Evolutionary conservation across 441 rosid species (phyloP).

Genomic region (Croton setiger): DNA sequence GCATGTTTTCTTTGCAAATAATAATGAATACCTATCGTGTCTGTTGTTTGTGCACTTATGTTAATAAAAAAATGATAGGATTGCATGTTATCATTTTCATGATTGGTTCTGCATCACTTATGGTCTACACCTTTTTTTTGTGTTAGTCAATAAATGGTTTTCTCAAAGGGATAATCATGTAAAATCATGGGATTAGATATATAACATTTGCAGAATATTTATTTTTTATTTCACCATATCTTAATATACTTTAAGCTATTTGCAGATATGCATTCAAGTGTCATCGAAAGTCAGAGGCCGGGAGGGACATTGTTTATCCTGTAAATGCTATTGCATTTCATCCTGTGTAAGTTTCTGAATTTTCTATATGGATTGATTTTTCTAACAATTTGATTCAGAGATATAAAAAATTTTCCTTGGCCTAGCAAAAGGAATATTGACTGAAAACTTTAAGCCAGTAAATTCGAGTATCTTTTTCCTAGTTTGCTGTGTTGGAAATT

Average conservation of each 20-base stretch:
- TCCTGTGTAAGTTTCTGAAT: slow-evolving; percentile 73
- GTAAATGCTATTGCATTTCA: slow-evolving; percentile 96
- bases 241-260: slow-evolving; percentile 16
- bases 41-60: not conserved
- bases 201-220: not conserved
- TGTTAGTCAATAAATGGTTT: not conserved
- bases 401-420: not conserved
- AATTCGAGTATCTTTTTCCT: not conserved
- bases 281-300: slow-evolving; percentile 96
- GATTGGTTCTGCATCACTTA: too few species aligned
- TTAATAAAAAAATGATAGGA: not conserved
- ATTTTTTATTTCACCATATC: not conserved
- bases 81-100: not conserved
- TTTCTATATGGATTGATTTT: not conserved
- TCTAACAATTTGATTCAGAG: slow-evolving; percentile 3
- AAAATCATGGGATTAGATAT: not conserved
- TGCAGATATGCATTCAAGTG: slow-evolving; percentile 97
- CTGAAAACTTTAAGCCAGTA: not conserved
- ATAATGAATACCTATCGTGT: not conserved
- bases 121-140: not conserved
- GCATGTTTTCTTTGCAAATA: not conserved
- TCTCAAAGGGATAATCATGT: not conserved
- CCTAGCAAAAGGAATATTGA: slow-evolving; percentile 1
- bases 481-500: too few species aligned
- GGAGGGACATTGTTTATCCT: slow-evolving; percentile 91